A percentile compares a stretch with the other conserved stretches of the same genome.
Evolutionary conservation across 179 eudicot genomes (phyloP).

Genomic region (Amaranthus tricolor): DNA sequence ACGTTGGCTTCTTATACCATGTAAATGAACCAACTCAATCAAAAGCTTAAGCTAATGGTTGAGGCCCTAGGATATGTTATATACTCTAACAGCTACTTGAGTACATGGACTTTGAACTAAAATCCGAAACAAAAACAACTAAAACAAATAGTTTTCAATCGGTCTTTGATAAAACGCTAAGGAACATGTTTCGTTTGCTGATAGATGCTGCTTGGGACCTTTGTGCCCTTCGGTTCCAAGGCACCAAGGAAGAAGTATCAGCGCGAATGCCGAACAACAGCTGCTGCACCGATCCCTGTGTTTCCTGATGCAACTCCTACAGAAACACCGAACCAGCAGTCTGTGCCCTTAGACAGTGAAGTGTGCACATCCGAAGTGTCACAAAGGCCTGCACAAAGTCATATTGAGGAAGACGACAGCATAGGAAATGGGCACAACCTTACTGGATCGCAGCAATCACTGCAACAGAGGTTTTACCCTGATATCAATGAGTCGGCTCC

Average conservation of each 20-base stretch:
- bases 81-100: no score
- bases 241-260: conserved; percentile 45
- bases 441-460: conserved; percentile 23
- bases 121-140: no score
- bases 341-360: conserved; percentile 22
- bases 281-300: conserved; percentile 1
- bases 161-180: no score
- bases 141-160: no score
- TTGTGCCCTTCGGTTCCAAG: conserved; percentile 46
- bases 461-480: conserved; percentile 30
- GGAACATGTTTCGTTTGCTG: not conserved
- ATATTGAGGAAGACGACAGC: conserved; percentile 42
- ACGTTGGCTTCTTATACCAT: no score
- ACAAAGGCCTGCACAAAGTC: conserved; percentile 31
- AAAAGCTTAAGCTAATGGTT: not conserved
- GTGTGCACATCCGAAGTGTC: conserved; percentile 20
- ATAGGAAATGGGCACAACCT: conserved; percentile 37
- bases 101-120: no score
- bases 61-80: no score
- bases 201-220: conserved; percentile 79
- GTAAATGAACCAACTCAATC: not conserved
- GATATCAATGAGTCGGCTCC: conserved; percentile 34
- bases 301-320: conserved; percentile 32
- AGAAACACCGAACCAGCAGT: conserved; percentile 43
- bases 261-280: conserved; percentile 32